Evolutionary conservation across 2,329 filamentous ascomycete species (phyloP), one percentile per base, ranked within the genome.

Genomic region (Zymoseptoria ardabiliae): DNA sequence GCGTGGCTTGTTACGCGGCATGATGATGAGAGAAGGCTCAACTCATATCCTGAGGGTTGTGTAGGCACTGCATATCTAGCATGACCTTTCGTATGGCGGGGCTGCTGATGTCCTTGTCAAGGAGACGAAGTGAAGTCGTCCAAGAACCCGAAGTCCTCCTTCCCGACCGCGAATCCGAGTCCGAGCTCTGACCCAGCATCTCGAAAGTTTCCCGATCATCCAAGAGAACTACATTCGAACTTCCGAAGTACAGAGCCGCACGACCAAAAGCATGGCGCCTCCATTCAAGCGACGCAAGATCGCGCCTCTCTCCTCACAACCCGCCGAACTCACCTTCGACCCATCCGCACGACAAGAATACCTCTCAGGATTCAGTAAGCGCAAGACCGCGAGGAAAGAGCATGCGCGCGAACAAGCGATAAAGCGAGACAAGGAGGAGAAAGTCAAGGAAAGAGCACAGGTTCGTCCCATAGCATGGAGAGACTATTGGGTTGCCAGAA

Each of bases 311-410:
- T 25, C 22, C 7, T 53, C 51, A 17, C 57, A 53, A 11, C 55
- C 62, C 13, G 62, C 64, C 50, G 90, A 96, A 73, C 88, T 99
- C 74, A 85, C 79, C 56, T 99, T 97, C 77, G 91, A 99, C 77
- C 77, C 82, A 62, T 81, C 82, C 62, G 89, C 89, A 52, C 87
- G 94, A 65, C 79, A 88, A 65, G 91, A 97, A 70, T 99, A 90
- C 72, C 81, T 99, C 59, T 97, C 91, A 0, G 94, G 94, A 2
- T 99, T 99, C 76, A 92, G 93, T 79, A 99, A 97, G 81, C 88
- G 94, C 74, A 97, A 97, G 75, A 78, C 89, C 56, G 88, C 91
- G 73, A 84, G 94, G 45, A 85, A 87, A 66, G 95, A 96, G 77
- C 81, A 87, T 74, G 93, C 93, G 1, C 89, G 94, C 71, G 91